Conservation (phyloP, 139 green algal species). For the Coelastrella sp. region DNA sequence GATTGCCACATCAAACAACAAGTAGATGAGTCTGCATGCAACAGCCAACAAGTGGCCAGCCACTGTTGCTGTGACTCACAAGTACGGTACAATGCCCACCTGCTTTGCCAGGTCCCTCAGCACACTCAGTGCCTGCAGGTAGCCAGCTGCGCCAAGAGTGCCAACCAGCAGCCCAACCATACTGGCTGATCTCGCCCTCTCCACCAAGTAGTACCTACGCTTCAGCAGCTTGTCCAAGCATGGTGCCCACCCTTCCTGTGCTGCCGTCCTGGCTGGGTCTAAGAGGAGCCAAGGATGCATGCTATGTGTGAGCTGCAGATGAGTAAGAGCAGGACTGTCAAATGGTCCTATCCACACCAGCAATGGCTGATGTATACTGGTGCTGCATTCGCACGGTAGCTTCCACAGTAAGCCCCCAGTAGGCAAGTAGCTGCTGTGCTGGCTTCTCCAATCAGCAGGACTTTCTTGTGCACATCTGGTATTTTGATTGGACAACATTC, state of each 20-base stretch:
- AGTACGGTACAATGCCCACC: background rate
- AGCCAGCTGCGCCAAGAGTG: conserved; percentile 86
- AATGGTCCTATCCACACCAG: conserved; percentile 73
- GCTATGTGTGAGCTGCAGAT: conserved; percentile 78
- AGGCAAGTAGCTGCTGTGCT: background rate
- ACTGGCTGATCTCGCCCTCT: conserved; percentile 84
- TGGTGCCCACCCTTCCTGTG: background rate
- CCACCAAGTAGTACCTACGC: conserved; percentile 83
- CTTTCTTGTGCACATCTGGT: too few relatives aligned
- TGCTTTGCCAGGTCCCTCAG: conserved; percentile 58
- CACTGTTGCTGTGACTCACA: too few relatives aligned
- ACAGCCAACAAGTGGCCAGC: too few relatives aligned
- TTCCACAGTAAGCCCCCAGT: conserved; percentile 36
- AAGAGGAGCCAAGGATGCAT: conserved; percentile 61
- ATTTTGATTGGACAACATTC: too few relatives aligned
- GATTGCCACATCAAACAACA: background rate
- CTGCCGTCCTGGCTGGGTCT: conserved; percentile 47
- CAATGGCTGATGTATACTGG: conserved; percentile 22
- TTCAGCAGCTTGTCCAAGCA: conserved; percentile 27
- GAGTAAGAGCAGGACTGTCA: conserved; percentile 56
- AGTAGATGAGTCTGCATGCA: background rate
- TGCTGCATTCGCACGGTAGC: conserved; percentile 17
- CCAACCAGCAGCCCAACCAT: conserved; percentile 91
- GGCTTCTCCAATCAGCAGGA: background rate
- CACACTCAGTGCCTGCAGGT: conserved; percentile 66